Evolutionary conservation across 2,329 filamentous ascomycete genomes (phyloP), one percentile per base, ranked within the genome.

Genomic region (Neopestalotiopsis clavispora): DNA sequence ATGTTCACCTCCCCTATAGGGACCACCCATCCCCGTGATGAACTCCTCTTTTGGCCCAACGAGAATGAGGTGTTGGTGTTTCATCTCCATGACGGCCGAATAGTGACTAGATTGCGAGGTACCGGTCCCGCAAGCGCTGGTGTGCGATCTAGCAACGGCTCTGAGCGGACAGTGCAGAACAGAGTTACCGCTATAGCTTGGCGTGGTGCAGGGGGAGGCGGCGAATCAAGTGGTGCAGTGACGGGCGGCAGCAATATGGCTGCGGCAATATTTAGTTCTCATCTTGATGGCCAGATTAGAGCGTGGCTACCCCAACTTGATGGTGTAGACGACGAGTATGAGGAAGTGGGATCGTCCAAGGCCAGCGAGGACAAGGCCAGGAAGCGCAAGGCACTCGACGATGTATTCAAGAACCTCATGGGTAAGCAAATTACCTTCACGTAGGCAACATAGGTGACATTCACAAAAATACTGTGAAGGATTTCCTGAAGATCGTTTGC

Each of bases 231-330:
- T 6, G 90, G 89, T 0, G 78, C 91, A 1, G 90, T 92, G 72
- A 87, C 88, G 83, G 87, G 87, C 4, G 87, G 87, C 2, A 82
- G 78, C 2, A 87, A 85, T 70, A 83, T 83, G 23, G 73, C 84
- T 4, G 87, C 87, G 0, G 85, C 83, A 9, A 76, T 98, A 68
- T 97, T 94, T 80, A 96, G 94, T 66, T 92, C 90, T 1, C 94
- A 97, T 75, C 85, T 91, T 3, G 94, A 98, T 77, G 95, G 95
- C 0, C 91, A 91, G 66, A 95, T 98, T 68, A 87, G 92, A 59
- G 88, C 89, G 4, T 98, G 95, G 94, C 85, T 86, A 73, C 92
- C 93, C 2, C 82, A 83, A 45, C 80, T 89, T 5, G 80, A 83
- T 1, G 88, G 86, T 4, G 82, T 81, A 42, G 80, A 88, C 72